A percentile compares a stretch with the other conserved stretches of the same genome.
These are phyloP conservation scores for Aspergillus eucalypticola DNA, from an alignment of 2,329 filamentous ascomycete genomes.

Conservation along the genomic window DNA sequence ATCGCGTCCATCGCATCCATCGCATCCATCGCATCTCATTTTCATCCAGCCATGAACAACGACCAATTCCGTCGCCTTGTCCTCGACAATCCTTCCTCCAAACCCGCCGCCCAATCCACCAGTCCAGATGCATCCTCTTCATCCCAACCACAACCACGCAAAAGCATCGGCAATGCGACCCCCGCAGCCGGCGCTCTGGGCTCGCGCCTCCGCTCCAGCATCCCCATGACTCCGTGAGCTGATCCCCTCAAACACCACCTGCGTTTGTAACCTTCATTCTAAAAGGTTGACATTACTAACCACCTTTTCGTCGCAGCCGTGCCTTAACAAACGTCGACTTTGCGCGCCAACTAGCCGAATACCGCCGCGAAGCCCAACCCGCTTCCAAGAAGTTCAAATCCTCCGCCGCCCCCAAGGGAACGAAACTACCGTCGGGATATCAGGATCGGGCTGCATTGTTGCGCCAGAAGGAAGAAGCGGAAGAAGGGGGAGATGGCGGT, in stretches of 20 bases:
- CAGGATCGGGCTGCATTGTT: slow-evolving; percentile 74
- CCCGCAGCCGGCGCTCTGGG: slow-evolving; percentile 61
- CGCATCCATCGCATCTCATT: neutral
- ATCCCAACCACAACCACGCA: slow-evolving; percentile 21
- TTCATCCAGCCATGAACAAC: slow-evolving; percentile 73
- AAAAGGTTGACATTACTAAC: slow-evolving; percentile 11
- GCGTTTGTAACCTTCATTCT: neutral
- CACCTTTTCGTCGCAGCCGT: slow-evolving; percentile 52
- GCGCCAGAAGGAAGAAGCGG: slow-evolving; percentile 54
- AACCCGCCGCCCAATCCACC: slow-evolving; percentile 3
- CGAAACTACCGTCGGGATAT: slow-evolving; percentile 77
- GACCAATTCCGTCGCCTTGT: slow-evolving; percentile 86
- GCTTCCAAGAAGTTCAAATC: slow-evolving; percentile 74
- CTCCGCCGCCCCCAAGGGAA: slow-evolving; percentile 75
- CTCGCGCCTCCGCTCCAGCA: slow-evolving; percentile 74
- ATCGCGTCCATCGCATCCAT: neutral
- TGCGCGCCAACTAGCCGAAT: slow-evolving; percentile 78
- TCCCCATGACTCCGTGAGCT: slow-evolving; percentile 89
- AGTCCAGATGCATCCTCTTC: slow-evolving; percentile 12
- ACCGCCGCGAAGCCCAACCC: slow-evolving; percentile 58
- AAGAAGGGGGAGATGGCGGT: slow-evolving; percentile 36
- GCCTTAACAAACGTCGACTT: slow-evolving; percentile 71
- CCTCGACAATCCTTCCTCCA: slow-evolving; percentile 48
- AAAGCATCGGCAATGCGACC: slow-evolving; percentile 47
- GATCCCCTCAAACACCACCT: neutral